Conservation (phyloP, 768 basidiomycete species). For the Fomitopsis pulvina region DNA sequence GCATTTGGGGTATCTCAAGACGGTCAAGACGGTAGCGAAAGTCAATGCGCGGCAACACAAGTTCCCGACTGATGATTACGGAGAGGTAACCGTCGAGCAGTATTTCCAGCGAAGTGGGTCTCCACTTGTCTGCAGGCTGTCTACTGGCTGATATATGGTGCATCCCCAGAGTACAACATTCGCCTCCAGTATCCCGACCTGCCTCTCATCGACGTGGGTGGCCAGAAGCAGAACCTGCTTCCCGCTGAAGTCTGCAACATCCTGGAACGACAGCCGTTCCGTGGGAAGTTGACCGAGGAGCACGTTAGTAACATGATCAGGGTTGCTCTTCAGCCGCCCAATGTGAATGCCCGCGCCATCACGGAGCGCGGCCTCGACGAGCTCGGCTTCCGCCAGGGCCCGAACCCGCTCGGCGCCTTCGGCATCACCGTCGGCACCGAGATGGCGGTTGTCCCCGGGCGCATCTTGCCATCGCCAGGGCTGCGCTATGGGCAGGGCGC, state of each 20-base stretch:
- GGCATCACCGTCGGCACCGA: slow-evolving; percentile 39
- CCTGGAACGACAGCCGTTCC: slow-evolving; percentile 33
- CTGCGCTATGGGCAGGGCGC: slow-evolving; percentile 33
- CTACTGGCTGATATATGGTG: not conserved
- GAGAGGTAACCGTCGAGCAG: slow-evolving; percentile 36
- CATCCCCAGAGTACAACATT: slow-evolving; percentile 35
- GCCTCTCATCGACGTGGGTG: slow-evolving; percentile 44
- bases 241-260: slow-evolving; percentile 47
- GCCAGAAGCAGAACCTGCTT: slow-evolving; percentile 35
- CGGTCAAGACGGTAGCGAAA: slow-evolving; percentile 49
- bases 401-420: slow-evolving; percentile 34
- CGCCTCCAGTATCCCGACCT: slow-evolving; percentile 32
- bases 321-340: slow-evolving; percentile 42
- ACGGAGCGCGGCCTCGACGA: slow-evolving; percentile 33
- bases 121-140: not conserved
- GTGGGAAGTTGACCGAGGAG: slow-evolving; percentile 50
- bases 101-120: slow-evolving; percentile 41
- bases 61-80: slow-evolving; percentile 35
- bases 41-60: slow-evolving; percentile 31
- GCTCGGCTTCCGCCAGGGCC: slow-evolving; percentile 32
- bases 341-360: slow-evolving; percentile 41
- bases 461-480: slow-evolving; percentile 38
- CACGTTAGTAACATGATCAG: slow-evolving; percentile 47
- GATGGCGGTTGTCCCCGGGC: slow-evolving; percentile 52
- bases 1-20: slow-evolving; percentile 73